Percentiles rank a stretch among this genome's conserved stretches.
These are phyloP conservation scores for Penicillium corylophilum DNA, from an alignment of 2,329 filamentous ascomycete species.

Conservation along the genomic window DNA sequence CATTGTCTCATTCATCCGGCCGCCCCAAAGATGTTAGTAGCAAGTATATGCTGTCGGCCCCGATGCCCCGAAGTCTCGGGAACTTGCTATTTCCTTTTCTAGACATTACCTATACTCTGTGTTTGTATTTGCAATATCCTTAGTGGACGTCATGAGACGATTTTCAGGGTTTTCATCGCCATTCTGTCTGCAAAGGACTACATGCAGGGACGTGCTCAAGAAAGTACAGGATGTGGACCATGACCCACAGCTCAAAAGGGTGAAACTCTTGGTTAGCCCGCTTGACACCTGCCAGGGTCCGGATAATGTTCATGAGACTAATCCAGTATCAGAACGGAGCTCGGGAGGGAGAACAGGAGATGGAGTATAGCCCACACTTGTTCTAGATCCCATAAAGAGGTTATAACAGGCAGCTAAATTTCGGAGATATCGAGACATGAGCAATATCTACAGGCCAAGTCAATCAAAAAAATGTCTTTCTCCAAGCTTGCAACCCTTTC, in stretches of 20 bases:
- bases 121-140: too few relatives aligned
- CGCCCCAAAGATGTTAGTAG: background rate
- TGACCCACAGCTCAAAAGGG: constrained; percentile 1
- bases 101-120: constrained; percentile 1
- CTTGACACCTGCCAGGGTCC: background rate
- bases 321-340: constrained; percentile 15
- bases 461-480: constrained; percentile 2
- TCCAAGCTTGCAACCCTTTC: constrained; percentile 25
- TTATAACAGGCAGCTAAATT: background rate
- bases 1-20: background rate
- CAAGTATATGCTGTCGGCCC: constrained; percentile 13
- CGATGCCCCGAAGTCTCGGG: constrained; percentile 19
- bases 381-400: background rate
- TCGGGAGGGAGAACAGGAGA: background rate
- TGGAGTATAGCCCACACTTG: constrained; percentile 4
- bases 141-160: background rate
- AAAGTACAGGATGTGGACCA: constrained; percentile 1
- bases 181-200: background rate
- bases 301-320: constrained; percentile 11
- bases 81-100: constrained; percentile 3
- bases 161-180: background rate
- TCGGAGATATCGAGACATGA: background rate
- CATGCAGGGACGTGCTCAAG: background rate
- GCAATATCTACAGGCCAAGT: background rate
- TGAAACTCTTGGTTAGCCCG: constrained; percentile 4